Percentiles rank a stretch among this genome's conserved stretches.
Conservation (phyloP, 352 stramenopile species). For the Phytophthora foliorum region DNA sequence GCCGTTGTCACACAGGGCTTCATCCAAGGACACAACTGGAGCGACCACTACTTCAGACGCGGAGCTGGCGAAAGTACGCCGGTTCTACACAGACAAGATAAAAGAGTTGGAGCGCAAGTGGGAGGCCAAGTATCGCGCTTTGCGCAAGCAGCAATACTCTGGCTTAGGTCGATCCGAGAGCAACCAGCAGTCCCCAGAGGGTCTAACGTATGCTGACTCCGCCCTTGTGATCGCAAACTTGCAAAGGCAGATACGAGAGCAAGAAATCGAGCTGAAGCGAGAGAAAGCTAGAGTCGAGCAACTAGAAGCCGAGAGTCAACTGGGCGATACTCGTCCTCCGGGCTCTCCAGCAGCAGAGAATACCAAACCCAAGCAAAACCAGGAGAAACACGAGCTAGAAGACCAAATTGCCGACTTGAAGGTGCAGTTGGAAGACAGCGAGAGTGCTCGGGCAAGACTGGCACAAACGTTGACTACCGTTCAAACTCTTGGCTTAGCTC, state of each 20-base stretch:
- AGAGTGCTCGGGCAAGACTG: constrained; percentile 69
- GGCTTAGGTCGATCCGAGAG: constrained; percentile 14
- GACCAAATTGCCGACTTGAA: constrained; percentile 46
- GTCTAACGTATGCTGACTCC: constrained; percentile 47
- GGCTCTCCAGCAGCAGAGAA: constrained; percentile 3
- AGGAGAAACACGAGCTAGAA: constrained; percentile 38
- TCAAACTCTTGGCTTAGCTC: constrained; percentile 37
- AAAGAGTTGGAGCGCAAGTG: constrained; percentile 82
- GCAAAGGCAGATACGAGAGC: constrained; percentile 37
- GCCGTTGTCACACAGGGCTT: constrained; percentile 11
- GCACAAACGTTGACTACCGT: constrained; percentile 64
- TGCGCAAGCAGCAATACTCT: constrained; percentile 61
- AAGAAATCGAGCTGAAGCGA: constrained; percentile 35
- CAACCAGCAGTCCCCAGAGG: constrained; percentile 28
- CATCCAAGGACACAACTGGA: constrained; percentile 20
- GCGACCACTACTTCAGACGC: constrained; percentile 25
- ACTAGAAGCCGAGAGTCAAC: constrained; percentile 24
- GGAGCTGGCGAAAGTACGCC: constrained; percentile 62
- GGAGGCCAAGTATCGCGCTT: constrained; percentile 68
- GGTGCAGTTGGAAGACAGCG: constrained; percentile 69
- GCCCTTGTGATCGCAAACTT: constrained; percentile 52
- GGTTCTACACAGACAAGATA: constrained; percentile 83
- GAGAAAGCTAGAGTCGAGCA: constrained; percentile 36
- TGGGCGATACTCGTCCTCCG: constrained; percentile 2
- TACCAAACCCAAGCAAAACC: constrained; percentile 4